Percentiles rank a stretch among this genome's conserved stretches.
These are phyloP conservation scores for Trametes cinnabarina DNA, from an alignment of 768 basidiomycete genomes.

Conservation along the genomic window DNA sequence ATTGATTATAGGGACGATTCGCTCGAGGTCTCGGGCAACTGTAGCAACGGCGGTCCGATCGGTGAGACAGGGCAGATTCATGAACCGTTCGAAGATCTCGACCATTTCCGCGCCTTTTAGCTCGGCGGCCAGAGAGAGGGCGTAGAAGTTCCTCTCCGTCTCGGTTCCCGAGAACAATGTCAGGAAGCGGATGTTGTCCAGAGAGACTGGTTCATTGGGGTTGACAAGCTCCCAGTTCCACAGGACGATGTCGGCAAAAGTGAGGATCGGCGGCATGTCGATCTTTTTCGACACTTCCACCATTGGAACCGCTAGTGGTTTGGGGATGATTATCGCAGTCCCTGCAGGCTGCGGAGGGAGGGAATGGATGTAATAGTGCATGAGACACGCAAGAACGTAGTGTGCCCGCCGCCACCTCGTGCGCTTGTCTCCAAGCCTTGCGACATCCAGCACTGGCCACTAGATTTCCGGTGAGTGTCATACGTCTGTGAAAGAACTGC, in stretches of 20 bases:
- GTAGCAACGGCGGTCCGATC: slow-evolving; percentile 48
- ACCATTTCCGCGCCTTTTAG: slow-evolving; percentile 84
- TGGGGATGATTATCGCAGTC: slow-evolving; percentile 59
- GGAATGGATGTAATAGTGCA: slow-evolving; percentile 90
- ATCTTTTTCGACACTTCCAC: slow-evolving; percentile 71
- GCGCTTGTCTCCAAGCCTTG: slow-evolving; percentile 49
- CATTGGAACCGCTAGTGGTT: slow-evolving; percentile 74
- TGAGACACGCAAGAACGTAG: slow-evolving; percentile 83
- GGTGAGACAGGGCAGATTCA: slow-evolving; percentile 64
- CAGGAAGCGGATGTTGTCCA: slow-evolving; percentile 71
- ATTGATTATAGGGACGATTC: slow-evolving; percentile 66
- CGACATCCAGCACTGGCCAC: slow-evolving; percentile 71
- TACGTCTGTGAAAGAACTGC: neutral
- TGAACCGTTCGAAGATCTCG: slow-evolving; percentile 83
- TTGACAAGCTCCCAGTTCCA: slow-evolving; percentile 82
- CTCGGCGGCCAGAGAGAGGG: slow-evolving; percentile 81
- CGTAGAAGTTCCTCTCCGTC: slow-evolving; percentile 85
- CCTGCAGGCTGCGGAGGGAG: slow-evolving; percentile 44
- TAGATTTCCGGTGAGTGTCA: slow-evolving; percentile 29
- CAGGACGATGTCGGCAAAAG: slow-evolving; percentile 93
- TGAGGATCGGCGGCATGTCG: slow-evolving; percentile 89
- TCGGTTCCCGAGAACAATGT: slow-evolving; percentile 82
- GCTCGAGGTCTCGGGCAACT: slow-evolving; percentile 68
- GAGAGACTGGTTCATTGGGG: slow-evolving; percentile 54
- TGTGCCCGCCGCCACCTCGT: slow-evolving; percentile 81